phyloP scores from a whole-genome alignment of 805 yeast genomes.

The Kazachstania kunashirensis region DNA sequence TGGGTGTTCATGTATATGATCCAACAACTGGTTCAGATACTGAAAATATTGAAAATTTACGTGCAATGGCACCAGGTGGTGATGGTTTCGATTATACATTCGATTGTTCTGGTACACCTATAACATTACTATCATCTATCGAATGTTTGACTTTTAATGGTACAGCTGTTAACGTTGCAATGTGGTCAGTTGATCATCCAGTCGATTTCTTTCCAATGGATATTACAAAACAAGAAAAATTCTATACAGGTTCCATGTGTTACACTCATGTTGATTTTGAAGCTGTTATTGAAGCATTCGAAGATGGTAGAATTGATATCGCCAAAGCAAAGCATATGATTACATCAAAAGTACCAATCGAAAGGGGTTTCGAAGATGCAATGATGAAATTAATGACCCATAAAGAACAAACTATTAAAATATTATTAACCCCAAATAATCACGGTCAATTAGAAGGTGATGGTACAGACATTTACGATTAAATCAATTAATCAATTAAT shows the following conservation, averaged over 20 bases:
- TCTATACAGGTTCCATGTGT: conserved; percentile 53
- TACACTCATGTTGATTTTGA: conserved; percentile 49
- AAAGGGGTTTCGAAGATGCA: conserved; percentile 44
- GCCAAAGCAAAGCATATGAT: conserved; percentile 40
- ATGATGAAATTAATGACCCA: conserved; percentile 39
- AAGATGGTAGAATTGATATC: conserved; percentile 35
- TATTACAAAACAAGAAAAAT: conserved; percentile 45
- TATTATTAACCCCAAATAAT: conserved; percentile 42
- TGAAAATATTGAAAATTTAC: conserved; percentile 31
- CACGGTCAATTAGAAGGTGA: conserved; percentile 27
- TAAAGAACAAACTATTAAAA: conserved; percentile 49
- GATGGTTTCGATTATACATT: conserved; percentile 42
- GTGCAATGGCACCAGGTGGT: conserved; percentile 34
- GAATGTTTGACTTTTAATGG: conserved; percentile 46
- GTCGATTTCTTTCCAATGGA: conserved; percentile 46
- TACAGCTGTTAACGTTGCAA: conserved; percentile 52
- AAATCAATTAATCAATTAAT: too few relatives aligned
- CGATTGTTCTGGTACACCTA: conserved; percentile 45
- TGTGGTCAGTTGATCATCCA: conserved; percentile 45
- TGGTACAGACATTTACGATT: conserved; percentile 2
- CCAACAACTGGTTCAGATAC: conserved; percentile 35
- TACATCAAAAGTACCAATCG: conserved; percentile 42
- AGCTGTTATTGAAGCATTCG: conserved; percentile 46
- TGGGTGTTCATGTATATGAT: conserved; percentile 43
- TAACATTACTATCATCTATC: conserved; percentile 43